A percentile compares a stretch with the other conserved stretches of the same genome.
These are phyloP conservation scores for Clonostachys rosea DNA, from an alignment of 2,329 filamentous ascomycete species.

Conservation along the genomic window DNA sequence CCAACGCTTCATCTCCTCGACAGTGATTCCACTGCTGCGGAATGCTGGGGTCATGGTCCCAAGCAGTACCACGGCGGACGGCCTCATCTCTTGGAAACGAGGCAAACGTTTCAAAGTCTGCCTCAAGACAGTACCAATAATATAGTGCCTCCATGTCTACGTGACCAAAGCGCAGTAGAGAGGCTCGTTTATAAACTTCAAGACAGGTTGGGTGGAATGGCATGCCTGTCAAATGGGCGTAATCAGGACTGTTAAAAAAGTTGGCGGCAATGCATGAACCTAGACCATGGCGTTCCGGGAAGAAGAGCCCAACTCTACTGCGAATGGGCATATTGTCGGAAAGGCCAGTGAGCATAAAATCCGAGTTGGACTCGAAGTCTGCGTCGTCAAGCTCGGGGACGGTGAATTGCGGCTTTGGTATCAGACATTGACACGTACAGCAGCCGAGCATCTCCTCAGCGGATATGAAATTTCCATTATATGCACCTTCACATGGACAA, in stretches of 20 bases:
- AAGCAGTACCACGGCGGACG: not conserved
- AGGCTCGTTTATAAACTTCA: slow-evolving; percentile 4
- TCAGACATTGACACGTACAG: not conserved
- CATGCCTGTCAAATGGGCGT: not conserved
- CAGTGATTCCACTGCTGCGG: not conserved
- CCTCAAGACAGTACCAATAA: slow-evolving; percentile 1
- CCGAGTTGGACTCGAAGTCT: not conserved
- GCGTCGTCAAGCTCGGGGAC: not conserved
- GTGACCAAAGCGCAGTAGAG: not conserved
- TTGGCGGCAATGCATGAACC: no score
- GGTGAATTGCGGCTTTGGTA: not conserved
- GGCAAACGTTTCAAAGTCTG: not conserved
- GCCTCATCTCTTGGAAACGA: not conserved
- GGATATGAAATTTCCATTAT: not conserved
- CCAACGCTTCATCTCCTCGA: slow-evolving; percentile 1
- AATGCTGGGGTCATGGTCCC: not conserved
- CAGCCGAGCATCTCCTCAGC: not conserved
- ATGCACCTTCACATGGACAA: not conserved
- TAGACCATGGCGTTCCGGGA: not conserved
- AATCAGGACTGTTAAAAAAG: no score
- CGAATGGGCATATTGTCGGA: not conserved
- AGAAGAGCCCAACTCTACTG: not conserved
- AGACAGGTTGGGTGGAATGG: slow-evolving; percentile 3
- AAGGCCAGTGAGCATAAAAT: not conserved
- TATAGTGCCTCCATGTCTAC: slow-evolving; percentile 2